These are phyloP conservation scores for Piper longum DNA, from an alignment of 164 flowering plant species.

Conservation along the genomic window DNA sequence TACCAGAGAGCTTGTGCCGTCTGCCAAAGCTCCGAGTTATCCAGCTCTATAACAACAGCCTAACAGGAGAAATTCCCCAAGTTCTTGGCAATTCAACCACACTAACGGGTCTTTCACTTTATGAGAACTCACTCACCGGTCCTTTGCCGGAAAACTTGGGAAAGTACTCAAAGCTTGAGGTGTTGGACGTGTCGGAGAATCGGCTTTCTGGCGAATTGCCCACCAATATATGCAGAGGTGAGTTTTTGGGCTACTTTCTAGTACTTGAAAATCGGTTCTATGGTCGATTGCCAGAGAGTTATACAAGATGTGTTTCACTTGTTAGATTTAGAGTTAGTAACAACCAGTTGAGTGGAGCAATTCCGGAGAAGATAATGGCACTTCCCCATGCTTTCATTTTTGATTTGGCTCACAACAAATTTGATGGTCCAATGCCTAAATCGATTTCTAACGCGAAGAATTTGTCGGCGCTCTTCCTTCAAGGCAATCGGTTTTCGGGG, in stretches of 20 bases:
- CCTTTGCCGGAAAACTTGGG: slow-evolving; percentile 55
- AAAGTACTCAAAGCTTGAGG: slow-evolving; percentile 27
- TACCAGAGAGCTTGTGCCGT: slow-evolving; percentile 54
- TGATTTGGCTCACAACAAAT: slow-evolving; percentile 45
- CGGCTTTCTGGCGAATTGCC: slow-evolving; percentile 55
- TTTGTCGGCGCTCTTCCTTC: slow-evolving; percentile 62
- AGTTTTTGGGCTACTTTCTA: slow-evolving; percentile 53
- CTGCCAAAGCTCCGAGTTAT: slow-evolving; percentile 49
- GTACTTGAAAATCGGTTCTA: slow-evolving; percentile 50
- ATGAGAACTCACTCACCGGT: slow-evolving; percentile 55
- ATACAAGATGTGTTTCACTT: slow-evolving; percentile 40
- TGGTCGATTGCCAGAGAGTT: slow-evolving; percentile 51
- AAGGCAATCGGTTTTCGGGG: slow-evolving; percentile 59
- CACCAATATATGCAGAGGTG: slow-evolving; percentile 47
- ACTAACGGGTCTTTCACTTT: slow-evolving; percentile 42
- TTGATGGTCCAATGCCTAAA: slow-evolving; percentile 43
- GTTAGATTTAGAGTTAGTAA: slow-evolving; percentile 65
- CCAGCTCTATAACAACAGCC: slow-evolving; percentile 75
- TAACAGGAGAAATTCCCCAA: slow-evolving; percentile 61
- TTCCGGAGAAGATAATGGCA: slow-evolving; percentile 50
- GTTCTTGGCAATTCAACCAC: slow-evolving; percentile 50
- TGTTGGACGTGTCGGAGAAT: slow-evolving; percentile 73
- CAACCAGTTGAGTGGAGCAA: slow-evolving; percentile 44
- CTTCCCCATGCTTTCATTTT: slow-evolving; percentile 72
- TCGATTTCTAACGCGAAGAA: slow-evolving; percentile 43